These are phyloP conservation scores for Rosa hybrid DNA, from an alignment of 331 rosid species.

Conservation along the genomic window DNA sequence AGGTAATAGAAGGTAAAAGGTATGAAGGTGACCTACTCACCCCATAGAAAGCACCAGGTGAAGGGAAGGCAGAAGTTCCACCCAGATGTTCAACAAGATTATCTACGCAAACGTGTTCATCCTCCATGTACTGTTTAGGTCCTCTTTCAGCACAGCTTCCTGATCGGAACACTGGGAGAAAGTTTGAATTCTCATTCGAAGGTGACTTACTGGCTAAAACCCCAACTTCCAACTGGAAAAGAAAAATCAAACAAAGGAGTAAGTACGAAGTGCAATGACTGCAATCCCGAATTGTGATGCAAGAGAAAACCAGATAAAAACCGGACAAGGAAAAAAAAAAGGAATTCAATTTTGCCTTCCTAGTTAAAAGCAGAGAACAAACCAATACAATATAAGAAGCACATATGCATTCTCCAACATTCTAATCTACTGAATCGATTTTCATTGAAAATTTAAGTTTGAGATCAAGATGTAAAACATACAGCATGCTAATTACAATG, in stretches of 20 bases:
- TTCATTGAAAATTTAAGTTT: too few relatives aligned
- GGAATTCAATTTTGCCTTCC: neutral
- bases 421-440: neutral
- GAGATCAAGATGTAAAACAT: neutral
- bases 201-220: constrained; percentile 49
- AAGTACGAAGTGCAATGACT: neutral
- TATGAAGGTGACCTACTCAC: constrained; percentile 41
- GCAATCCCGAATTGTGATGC: neutral
- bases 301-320: neutral
- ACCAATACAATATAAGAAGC: neutral
- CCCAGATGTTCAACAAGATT: constrained; percentile 60
- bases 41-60: constrained; percentile 80
- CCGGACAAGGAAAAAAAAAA: too few relatives aligned
- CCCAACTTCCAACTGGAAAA: constrained; percentile 52
- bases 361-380: neutral
- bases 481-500: neutral
- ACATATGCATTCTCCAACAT: neutral
- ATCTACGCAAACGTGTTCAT: constrained; percentile 77
- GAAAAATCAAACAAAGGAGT: neutral
- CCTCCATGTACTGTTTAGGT: constrained; percentile 88
- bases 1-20: constrained; percentile 3
- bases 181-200: constrained; percentile 51
- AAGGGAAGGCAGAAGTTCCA: constrained; percentile 44
- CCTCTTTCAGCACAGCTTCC: constrained; percentile 91
- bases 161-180: constrained; percentile 65